These are phyloP conservation scores for Peribolospora baueri DNA, from an alignment of 768 basidiomycete species.

Conservation along the genomic window DNA sequence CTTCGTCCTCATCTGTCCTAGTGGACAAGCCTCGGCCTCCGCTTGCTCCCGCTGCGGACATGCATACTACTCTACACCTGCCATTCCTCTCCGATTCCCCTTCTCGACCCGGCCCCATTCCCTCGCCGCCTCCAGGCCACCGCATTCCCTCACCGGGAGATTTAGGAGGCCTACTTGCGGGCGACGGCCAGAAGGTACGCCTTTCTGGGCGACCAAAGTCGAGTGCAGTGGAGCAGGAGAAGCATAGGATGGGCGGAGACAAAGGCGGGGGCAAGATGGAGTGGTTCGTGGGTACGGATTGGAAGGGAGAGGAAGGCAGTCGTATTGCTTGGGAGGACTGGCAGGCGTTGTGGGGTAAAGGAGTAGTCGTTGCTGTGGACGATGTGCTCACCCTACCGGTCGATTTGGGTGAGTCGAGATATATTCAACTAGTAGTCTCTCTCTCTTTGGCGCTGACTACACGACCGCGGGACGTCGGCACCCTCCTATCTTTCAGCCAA, in stretches of 20 bases:
- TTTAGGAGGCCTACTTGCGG: slow-evolving; percentile 47
- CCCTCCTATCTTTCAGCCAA: slow-evolving; percentile 24
- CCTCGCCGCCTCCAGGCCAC: neutral
- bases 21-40: slow-evolving; percentile 17
- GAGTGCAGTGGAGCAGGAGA: slow-evolving; percentile 15
- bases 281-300: slow-evolving; percentile 42
- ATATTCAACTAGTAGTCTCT: neutral
- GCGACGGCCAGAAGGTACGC: slow-evolving; percentile 57
- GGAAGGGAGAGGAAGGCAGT: slow-evolving; percentile 50
- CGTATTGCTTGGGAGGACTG: slow-evolving; percentile 31
- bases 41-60: slow-evolving; percentile 21
- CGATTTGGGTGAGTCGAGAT: slow-evolving; percentile 35
- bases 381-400: slow-evolving; percentile 49
- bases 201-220: slow-evolving; percentile 19
- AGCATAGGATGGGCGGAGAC: slow-evolving; percentile 14
- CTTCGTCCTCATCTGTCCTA: slow-evolving; percentile 6
- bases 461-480: neutral
- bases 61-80: slow-evolving; percentile 39
- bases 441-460: neutral
- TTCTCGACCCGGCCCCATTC: slow-evolving; percentile 7
- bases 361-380: slow-evolving; percentile 48
- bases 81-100: slow-evolving; percentile 4
- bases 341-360: slow-evolving; percentile 39
- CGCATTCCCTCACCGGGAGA: slow-evolving; percentile 22
- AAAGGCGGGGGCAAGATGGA: slow-evolving; percentile 4